These are phyloP conservation scores for Pholiota molesta DNA, from an alignment of 768 basidiomycete species.

Conservation along the genomic window DNA sequence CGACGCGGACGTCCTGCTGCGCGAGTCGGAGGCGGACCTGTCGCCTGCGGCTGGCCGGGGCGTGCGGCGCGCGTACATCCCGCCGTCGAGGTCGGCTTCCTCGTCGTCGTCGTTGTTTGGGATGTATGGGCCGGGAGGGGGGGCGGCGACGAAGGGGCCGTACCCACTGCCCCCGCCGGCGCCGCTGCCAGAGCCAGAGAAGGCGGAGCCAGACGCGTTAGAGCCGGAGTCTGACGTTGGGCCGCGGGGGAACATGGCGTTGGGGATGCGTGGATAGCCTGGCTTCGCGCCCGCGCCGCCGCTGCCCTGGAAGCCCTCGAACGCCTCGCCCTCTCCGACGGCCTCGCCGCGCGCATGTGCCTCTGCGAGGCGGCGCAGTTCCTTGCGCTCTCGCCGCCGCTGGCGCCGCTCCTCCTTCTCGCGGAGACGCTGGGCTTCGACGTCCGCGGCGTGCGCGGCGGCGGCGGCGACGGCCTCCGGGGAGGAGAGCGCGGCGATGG, in stretches of 20 bases:
- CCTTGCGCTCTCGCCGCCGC: slow-evolving; percentile 47
- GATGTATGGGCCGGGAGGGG: slow-evolving; percentile 13
- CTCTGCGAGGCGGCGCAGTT: slow-evolving; percentile 42
- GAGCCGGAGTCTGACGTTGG: slow-evolving; percentile 20
- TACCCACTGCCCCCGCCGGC: slow-evolving; percentile 4
- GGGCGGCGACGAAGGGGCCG: slow-evolving; percentile 18
- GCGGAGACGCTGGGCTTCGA: slow-evolving; percentile 40
- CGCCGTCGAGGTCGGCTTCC: slow-evolving; percentile 62
- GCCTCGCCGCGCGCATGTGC: slow-evolving; percentile 31
- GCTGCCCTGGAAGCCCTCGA: slow-evolving; percentile 73
- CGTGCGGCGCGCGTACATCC: slow-evolving; percentile 48
- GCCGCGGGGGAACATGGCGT: slow-evolving; percentile 12
- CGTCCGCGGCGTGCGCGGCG: slow-evolving; percentile 34
- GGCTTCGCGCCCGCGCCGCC: slow-evolving; percentile 25
- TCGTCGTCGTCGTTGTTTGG: slow-evolving; percentile 43
- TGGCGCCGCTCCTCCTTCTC: slow-evolving; percentile 55
- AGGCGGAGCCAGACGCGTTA: slow-evolving; percentile 14
- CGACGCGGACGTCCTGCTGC: slow-evolving; percentile 62
- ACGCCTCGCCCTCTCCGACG: slow-evolving; percentile 42
- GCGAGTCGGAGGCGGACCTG: slow-evolving; percentile 56
- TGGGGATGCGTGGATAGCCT: slow-evolving; percentile 23
- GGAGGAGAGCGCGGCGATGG: slow-evolving; percentile 55
- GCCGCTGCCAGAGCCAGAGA: slow-evolving; percentile 10
- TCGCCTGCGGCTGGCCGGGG: slow-evolving; percentile 17
- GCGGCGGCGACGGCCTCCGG: slow-evolving; percentile 37